A percentile compares a stretch with the other conserved stretches of the same genome.
Evolutionary conservation across 179 eudicot genomes (phyloP).

Genomic region (Camellia oleifera): DNA sequence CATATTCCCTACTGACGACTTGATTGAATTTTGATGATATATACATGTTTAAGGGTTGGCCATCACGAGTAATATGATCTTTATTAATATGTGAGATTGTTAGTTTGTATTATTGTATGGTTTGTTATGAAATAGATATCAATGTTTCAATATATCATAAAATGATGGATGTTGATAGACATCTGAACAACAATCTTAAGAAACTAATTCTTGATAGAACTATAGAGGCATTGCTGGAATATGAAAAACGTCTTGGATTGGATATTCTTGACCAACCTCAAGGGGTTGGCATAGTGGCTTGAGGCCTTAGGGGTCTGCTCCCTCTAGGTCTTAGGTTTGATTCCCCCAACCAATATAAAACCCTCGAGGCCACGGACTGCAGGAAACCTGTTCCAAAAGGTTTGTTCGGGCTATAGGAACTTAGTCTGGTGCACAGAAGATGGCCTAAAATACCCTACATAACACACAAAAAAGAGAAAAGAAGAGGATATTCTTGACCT

Average conservation of each 20-base stretch:
- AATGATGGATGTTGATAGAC: constrained; percentile 3
- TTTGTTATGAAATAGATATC: constrained; percentile 4
- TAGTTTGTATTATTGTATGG: background rate
- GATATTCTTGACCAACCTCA: background rate
- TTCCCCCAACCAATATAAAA: no score
- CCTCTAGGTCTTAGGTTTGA: no score
- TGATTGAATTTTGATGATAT: background rate
- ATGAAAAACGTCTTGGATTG: background rate
- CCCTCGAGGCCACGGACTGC: no score
- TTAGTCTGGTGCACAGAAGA: no score
- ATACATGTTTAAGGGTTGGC: background rate
- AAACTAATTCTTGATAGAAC: background rate
- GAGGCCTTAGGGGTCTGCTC: no score
- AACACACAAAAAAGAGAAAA: no score
- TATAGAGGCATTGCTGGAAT: background rate
- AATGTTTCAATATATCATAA: background rate
- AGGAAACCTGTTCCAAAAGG: no score
- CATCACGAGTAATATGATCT: background rate
- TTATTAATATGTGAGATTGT: no score
- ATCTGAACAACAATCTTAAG: constrained; percentile 6
- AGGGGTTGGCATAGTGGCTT: no score
- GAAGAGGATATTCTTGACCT: background rate
- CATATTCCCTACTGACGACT: background rate
- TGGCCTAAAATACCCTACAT: no score
- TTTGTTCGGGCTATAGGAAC: no score